These are phyloP conservation scores for Lithohypha guttulata DNA, from an alignment of 2,329 filamentous ascomycete genomes.

Conservation along the genomic window DNA sequence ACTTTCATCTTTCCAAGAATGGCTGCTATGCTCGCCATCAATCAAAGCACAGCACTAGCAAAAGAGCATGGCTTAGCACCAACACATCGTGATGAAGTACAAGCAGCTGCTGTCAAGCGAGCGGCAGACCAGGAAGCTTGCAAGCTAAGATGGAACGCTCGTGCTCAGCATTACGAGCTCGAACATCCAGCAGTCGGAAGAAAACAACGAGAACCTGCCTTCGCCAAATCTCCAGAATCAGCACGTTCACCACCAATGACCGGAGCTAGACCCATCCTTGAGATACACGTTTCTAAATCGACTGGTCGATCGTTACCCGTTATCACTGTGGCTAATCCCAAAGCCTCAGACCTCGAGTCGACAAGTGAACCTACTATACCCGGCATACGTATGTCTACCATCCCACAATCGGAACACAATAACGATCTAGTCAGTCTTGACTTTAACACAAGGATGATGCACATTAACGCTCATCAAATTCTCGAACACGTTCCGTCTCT, in stretches of 20 bases:
- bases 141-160: constrained; percentile 34
- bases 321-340: constrained; percentile 28
- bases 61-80: constrained; percentile 31
- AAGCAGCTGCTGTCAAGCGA: constrained; percentile 33
- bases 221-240: constrained; percentile 11
- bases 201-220: constrained; percentile 13
- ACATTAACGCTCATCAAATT: constrained; percentile 31
- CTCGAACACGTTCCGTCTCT: constrained; percentile 33
- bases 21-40: constrained; percentile 39
- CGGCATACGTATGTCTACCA: constrained; percentile 25
- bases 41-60: constrained; percentile 33
- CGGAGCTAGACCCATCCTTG: constrained; percentile 24
- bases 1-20: constrained; percentile 38
- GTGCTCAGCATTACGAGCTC: constrained; percentile 34
- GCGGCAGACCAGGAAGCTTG: constrained; percentile 38
- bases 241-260: background rate
- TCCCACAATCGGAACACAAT: constrained; percentile 30
- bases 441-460: constrained; percentile 29
- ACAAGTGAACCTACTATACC: constrained; percentile 21
- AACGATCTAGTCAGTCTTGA: constrained; percentile 34
- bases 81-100: constrained; percentile 32
- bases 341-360: constrained; percentile 26
- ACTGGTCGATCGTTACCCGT: constrained; percentile 25
- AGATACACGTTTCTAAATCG: constrained; percentile 31
- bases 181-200: constrained; percentile 34